Percentiles rank a stretch among this genome's conserved stretches.
phyloP scores from a whole-genome alignment of 2,329 filamentous ascomycete species.

The Cytospora leucostoma region DNA sequence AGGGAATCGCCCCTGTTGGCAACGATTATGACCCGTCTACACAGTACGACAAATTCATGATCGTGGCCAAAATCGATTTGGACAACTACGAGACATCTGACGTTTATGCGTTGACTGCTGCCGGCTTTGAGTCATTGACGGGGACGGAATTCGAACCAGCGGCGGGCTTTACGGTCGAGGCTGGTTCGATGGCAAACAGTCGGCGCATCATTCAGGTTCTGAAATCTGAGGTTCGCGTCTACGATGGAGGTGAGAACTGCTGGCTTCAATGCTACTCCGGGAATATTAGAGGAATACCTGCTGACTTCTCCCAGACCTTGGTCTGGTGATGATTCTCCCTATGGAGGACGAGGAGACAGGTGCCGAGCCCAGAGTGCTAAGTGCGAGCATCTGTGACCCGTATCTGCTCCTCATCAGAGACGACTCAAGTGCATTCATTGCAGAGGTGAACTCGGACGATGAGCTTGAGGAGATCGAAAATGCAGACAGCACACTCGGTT shows the following conservation, averaged over 20 bases:
- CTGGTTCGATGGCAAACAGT: conserved; percentile 78
- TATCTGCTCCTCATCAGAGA: conserved; percentile 83
- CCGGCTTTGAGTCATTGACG: conserved; percentile 71
- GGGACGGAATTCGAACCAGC: conserved; percentile 91
- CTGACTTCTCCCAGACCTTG: conserved; percentile 64
- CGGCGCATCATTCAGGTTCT: conserved; percentile 85
- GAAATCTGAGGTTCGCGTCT: conserved; percentile 83
- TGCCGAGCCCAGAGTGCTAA: conserved; percentile 74
- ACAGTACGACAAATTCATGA: conserved; percentile 77
- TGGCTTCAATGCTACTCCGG: background rate
- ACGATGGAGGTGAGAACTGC: conserved; percentile 73
- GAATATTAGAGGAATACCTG: background rate
- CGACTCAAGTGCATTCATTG: conserved; percentile 77
- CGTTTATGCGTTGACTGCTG: conserved; percentile 73
- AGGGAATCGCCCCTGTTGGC: conserved; percentile 51
- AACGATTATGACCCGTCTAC: conserved; percentile 60
- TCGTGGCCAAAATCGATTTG: conserved; percentile 72
- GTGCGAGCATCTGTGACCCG: conserved; percentile 82
- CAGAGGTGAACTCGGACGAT: conserved; percentile 76
- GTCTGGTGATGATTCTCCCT: conserved; percentile 85
- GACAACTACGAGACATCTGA: conserved; percentile 75
- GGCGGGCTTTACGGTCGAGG: conserved; percentile 82
- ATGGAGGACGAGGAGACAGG: conserved; percentile 91
- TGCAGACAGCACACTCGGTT: conserved; percentile 55
- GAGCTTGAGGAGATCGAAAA: conserved; percentile 83